Evolutionary conservation across 257 asterid species (phyloP), one percentile per base, ranked within the genome.

Genomic region (Solanum megistacrolobum): DNA sequence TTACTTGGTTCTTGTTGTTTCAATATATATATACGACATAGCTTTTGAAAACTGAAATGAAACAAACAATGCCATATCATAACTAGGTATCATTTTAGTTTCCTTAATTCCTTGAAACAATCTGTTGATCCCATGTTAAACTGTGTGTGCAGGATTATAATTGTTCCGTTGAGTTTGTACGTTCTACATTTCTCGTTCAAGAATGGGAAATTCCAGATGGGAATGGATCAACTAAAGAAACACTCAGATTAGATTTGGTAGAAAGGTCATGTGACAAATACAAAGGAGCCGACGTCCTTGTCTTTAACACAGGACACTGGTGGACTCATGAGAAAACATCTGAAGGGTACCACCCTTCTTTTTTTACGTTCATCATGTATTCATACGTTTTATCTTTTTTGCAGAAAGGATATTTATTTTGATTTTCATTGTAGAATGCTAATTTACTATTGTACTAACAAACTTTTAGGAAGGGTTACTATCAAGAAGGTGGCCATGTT

Each of bases 281-380:
- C 90, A 94, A 91, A 25, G 99, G 95, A 90, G 98, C 98, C 1
- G 98, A 97, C 87, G 91, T 97, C 23, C 82, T 97, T 12, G 90
- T 97, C 88, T 97, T 97, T 92, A 95, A 96, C 87, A 96, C 98
- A 7, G 99, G 98, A n/a, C 99, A 96, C 84, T 96, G 99, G 99
- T 96, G 99, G 99, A 96, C 99, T 90, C 99, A 96, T 76, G 98
- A 96, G 90, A 96, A 96, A 91, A 96, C 98, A 55, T 94, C 98
- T 58, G 93, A 91, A 52, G 98, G 99, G 99, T 97, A 88, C 91
- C 95, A 90, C 4, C 23, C 9, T 66, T 31, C 8, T 27, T 41
- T 27, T 18, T 29, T 12, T 23, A 29, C 66, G 10, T 81, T 41
- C 39, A 29, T 69, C 83, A 3, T 86, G 83, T 25, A 29, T 52